Base-by-base conservation (phyloP, 352 stramenopile species). In the Blastocystis sp. region DNA sequence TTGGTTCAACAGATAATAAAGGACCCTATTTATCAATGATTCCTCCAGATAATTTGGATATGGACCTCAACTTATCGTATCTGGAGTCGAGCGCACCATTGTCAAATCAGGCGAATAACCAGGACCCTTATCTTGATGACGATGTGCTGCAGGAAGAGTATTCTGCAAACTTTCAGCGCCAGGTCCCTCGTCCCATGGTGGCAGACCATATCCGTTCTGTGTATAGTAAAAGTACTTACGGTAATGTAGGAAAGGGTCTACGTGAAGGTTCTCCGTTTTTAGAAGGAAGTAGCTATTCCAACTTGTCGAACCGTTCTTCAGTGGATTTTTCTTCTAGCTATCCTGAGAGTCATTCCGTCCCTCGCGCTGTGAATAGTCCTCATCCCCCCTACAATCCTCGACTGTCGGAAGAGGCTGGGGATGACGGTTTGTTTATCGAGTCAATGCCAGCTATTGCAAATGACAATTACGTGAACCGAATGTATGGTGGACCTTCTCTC, bases 371-470 rank as follows among this genome's bases (percentile, higher is more conserved):
- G 26, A 62, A 45, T n/a, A 68, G 73, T 65, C 50, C 50, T 18
- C 50, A 47, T 50, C 0, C n/a, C 16, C 16, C 9, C 13, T 45
- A 34, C 63, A 68, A 26, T 65, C 24, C n/a, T 43, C 16, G 24
- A 13, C 43, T 85, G 26, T 53, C 47, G 4, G 73, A 85, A 24
- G 73, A 85, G 5, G 73, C 43, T 5, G 53, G 54, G 11, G 73
- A 85, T 68, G 53, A 85, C 39, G 53, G 73, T 0, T 45, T 85
- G 26, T 85, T 85, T 43, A 85, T 85, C 34, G 73, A 68, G 45
- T 68, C 73, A 2, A 85, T 85, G 47, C 73, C 73, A 9, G 47
- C 30, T 30, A 68, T 66, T 43, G 73, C 50, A 7, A 68, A 68
- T 20, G 53, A 68, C 18, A 66, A 45, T 16, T 68, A 45, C 39